Percentiles rank a stretch among this genome's conserved stretches.
Evolutionary conservation across 768 basidiomycete genomes (phyloP).

Genomic region (Erythrobasidium yunnanense): DNA sequence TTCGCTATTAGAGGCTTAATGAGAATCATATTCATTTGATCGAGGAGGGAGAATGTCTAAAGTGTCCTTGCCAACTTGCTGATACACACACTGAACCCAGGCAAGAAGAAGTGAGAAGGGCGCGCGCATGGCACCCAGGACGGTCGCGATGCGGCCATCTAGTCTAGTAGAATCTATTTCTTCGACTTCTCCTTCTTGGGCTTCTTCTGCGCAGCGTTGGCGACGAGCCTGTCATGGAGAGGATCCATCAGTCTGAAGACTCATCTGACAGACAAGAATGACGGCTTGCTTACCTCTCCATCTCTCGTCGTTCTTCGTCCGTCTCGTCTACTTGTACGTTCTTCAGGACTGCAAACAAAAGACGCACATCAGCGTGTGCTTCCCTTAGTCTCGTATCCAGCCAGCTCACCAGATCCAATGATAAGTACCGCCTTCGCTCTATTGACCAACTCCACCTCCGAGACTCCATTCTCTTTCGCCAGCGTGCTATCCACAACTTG

Average conservation of each 20-base stretch:
- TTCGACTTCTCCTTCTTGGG: neutral
- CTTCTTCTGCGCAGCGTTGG: neutral
- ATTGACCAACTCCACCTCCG: slow-evolving; percentile 61
- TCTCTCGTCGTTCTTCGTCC: slow-evolving; percentile 83
- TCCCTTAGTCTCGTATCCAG: neutral
- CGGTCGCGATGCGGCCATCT: too few species aligned
- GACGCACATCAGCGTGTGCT: neutral
- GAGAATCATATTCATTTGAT: too few species aligned
- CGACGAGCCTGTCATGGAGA: neutral
- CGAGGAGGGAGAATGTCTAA: too few species aligned
- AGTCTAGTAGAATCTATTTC: neutral
- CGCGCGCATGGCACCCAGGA: too few species aligned
- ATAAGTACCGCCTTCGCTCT: slow-evolving; percentile 83
- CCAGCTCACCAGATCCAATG: slow-evolving; percentile 60
- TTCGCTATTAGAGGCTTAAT: too few species aligned
- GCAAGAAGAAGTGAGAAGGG: too few species aligned
- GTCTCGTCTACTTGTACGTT: slow-evolving; percentile 71
- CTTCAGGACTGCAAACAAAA: slow-evolving; percentile 77
- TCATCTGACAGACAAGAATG: too few species aligned
- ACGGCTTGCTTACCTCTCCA: slow-evolving; percentile 55
- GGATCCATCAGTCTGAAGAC: too few species aligned
- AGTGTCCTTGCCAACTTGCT: too few species aligned
- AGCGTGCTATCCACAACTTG: slow-evolving; percentile 55
- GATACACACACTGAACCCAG: too few species aligned
- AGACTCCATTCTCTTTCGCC: slow-evolving; percentile 54